Evolutionary conservation across 257 asterid species (phyloP).

Genomic region (Ajuga chamaepitys): DNA sequence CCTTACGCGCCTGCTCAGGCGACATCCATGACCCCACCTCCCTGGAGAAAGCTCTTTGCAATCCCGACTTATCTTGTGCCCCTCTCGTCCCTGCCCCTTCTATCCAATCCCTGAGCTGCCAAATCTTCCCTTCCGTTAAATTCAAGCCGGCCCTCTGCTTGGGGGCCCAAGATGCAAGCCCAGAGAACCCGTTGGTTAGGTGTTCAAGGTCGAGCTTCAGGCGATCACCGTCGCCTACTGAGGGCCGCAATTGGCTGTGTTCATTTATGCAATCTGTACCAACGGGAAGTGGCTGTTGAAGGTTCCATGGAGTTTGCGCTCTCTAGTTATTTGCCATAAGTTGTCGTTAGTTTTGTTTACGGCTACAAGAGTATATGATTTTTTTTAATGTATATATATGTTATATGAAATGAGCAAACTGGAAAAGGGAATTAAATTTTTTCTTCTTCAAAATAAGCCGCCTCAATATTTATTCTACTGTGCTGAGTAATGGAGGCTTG

Average conservation of each 20-base stretch:
- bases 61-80: conserved; percentile 32
- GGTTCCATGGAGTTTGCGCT: background rate
- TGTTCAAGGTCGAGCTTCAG: conserved; percentile 44
- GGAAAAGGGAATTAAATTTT: background rate
- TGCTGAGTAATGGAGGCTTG: background rate
- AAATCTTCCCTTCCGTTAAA: conserved; percentile 37
- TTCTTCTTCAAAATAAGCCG: background rate
- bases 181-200: conserved; percentile 32
- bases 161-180: conserved; percentile 44
- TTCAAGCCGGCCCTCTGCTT: conserved; percentile 44
- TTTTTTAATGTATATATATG: background rate
- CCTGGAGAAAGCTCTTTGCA: conserved; percentile 53
- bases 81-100: conserved; percentile 34
- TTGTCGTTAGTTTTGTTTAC: background rate
- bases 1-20: conserved; percentile 48
- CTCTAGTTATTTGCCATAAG: background rate
- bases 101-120: conserved; percentile 45
- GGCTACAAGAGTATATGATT: background rate
- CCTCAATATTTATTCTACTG: background rate
- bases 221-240: conserved; percentile 46
- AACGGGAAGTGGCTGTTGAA: conserved; percentile 43
- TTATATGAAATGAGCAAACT: background rate
- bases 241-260: conserved; percentile 64
- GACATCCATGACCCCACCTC: conserved; percentile 34
- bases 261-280: conserved; percentile 46